Evolutionary conservation across 2,329 filamentous ascomycete genomes (phyloP), one percentile per base, ranked within the genome.

Genomic region (Nemania sp.): DNA sequence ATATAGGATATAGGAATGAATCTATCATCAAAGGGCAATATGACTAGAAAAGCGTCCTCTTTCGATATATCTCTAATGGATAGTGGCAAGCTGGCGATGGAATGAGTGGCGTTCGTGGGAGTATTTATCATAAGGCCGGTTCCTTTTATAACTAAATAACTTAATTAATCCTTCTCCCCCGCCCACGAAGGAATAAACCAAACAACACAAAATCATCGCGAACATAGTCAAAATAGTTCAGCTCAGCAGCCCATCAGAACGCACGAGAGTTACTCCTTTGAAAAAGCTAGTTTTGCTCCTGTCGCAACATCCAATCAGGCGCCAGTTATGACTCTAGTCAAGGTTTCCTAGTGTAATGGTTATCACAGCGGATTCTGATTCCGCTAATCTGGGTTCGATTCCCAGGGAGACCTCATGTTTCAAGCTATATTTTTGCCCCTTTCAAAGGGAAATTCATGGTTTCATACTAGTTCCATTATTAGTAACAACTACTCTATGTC

Each of bases 311-410:
- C 64, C 53, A 47, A 38, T 58, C 52, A 52, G 22, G 11, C 38
- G 6, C 8, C 10, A 47, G 8, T 8, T 13, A 27, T 24, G 5
- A 4, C n/a, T 5, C 5, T 24, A 43, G 47, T 22, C 2, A 53
- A 6, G 64, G 67, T 70, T 70, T 67, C 64, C 67, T 67, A 67
- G 61, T 65, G 61, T 70, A 65, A 70, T 64, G 61, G 66, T 62
- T 67, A 69, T 67, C 64, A 69, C 67, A 67, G 60, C 22, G 64
- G 64, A 67, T 67, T 69, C 60, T 67, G 61, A 69, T 67, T 67
- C 60, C 64, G 24, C 56, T 70, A 68, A 70, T 68, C 64, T 68
- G 68, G 61, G 68, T 70, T 69, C 59, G 57, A 68, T 68, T 70
- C 64, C 68, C 24, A 27, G 47, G 47, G 24, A 61, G 47, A 61